A percentile compares a stretch with the other conserved stretches of the same genome.
Conservation (phyloP, 768 basidiomycete genomes). For the Mycena maculata region DNA sequence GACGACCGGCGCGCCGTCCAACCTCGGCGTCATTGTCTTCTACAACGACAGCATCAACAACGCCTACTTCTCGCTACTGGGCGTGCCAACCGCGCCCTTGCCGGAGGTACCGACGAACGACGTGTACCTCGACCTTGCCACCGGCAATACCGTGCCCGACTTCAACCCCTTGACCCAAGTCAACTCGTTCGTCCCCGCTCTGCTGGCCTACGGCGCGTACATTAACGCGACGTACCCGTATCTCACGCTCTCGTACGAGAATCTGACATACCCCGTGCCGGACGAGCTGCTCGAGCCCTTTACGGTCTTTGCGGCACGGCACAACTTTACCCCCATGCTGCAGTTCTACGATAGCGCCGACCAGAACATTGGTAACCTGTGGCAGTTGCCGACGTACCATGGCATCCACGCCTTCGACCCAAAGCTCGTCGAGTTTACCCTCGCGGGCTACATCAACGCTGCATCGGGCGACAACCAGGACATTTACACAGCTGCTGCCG, state of each 20-base stretch:
- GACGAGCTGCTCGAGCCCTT: slow-evolving; percentile 16
- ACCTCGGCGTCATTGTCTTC: too few relatives aligned
- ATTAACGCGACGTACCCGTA: slow-evolving; percentile 6
- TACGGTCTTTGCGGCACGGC: slow-evolving; percentile 18
- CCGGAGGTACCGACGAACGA: not conserved
- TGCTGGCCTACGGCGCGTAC: slow-evolving; percentile 5
- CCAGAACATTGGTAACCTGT: slow-evolving; percentile 20
- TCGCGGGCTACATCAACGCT: slow-evolving; percentile 9
- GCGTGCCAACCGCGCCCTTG: not conserved
- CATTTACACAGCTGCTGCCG: slow-evolving; percentile 11
- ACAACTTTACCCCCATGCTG: slow-evolving; percentile 18
- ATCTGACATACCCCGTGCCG: slow-evolving; percentile 13
- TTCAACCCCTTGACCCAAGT: not conserved
- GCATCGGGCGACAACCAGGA: too few relatives aligned
- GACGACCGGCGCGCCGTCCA: not conserved
- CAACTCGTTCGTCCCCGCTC: not conserved
- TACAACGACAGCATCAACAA: too few relatives aligned
- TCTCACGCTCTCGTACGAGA: slow-evolving; percentile 23
- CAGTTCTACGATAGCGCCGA: not conserved
- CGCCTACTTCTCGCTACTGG: too few relatives aligned
- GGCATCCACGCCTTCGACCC: slow-evolving; percentile 11
- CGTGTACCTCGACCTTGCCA: slow-evolving; percentile 7
- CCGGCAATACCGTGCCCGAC: slow-evolving; percentile 4
- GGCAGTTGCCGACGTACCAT: slow-evolving; percentile 12
- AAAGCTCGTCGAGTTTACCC: slow-evolving; percentile 1